Percentiles rank a stretch among this genome's conserved stretches.
phyloP scores from a whole-genome alignment of 768 basidiomycete genomes.

The Naganishia vaughanmartiniae region DNA sequence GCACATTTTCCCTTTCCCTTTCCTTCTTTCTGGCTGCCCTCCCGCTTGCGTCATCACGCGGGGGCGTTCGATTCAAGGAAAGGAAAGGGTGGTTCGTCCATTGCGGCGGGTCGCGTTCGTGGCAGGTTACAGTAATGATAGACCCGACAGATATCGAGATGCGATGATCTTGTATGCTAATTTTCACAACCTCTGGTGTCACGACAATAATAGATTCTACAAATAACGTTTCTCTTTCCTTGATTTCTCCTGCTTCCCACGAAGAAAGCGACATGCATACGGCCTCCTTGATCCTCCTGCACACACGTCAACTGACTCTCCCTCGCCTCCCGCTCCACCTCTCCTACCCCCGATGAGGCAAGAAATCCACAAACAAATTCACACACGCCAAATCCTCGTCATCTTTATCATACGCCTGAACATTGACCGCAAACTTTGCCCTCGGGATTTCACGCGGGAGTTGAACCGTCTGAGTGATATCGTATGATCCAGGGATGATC shows the following conservation, averaged over 20 bases:
- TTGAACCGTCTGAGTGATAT: conserved; percentile 74
- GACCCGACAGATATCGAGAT: too few relatives aligned
- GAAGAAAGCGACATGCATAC: too few relatives aligned
- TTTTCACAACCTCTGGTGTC: neutral
- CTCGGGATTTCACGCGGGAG: conserved; percentile 88
- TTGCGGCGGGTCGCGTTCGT: neutral
- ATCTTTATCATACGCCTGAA: conserved; percentile 67
- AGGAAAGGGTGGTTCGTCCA: too few relatives aligned
- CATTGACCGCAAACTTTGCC: conserved; percentile 76
- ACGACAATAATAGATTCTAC: neutral
- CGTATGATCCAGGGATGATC: conserved; percentile 67
- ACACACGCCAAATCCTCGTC: conserved; percentile 79
- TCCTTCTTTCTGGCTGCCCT: neutral
- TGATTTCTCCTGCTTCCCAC: neutral
- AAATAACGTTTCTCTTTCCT: neutral
- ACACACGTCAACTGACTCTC: too few relatives aligned
- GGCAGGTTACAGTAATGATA: too few relatives aligned
- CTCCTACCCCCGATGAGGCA: conserved; percentile 30
- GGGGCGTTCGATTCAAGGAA: neutral
- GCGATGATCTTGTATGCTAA: neutral
- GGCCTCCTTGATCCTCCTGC: too few relatives aligned
- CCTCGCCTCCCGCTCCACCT: neutral
- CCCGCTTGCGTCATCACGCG: neutral
- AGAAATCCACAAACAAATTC: conserved; percentile 73
- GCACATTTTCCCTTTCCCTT: too few relatives aligned